phyloP scores from a whole-genome alignment of 1,284 basidiomycete genomes.

The Dichomitus squalens region DNA sequence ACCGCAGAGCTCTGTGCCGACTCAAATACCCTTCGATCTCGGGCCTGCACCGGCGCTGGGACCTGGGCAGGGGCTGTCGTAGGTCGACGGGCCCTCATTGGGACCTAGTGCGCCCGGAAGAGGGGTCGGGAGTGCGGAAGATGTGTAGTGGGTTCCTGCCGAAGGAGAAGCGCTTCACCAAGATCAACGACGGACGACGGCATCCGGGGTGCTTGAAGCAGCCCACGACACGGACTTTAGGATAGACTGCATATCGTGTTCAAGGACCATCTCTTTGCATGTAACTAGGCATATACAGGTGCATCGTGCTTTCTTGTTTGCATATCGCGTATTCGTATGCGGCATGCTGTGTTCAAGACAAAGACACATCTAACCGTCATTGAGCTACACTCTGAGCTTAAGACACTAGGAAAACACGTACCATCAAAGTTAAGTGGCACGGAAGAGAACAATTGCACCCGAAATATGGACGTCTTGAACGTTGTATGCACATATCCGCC shows the following conservation, averaged over 20 bases:
- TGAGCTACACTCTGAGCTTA: too few species aligned
- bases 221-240: neutral
- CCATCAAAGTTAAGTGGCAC: too few species aligned
- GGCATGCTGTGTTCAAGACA: neutral
- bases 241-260: neutral
- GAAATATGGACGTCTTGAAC: too few species aligned
- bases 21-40: constrained; percentile 10
- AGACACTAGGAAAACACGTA: too few species aligned
- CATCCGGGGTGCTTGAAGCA: neutral
- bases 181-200: too few species aligned
- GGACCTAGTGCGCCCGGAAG: neutral
- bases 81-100: neutral
- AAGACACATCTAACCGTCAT: too few species aligned
- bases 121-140: neutral
- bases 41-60: neutral
- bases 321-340: neutral
- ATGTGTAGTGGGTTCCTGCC: neutral
- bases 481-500: too few species aligned
- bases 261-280: neutral
- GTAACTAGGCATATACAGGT: neutral
- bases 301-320: constrained; percentile 1
- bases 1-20: neutral
- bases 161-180: too few species aligned
- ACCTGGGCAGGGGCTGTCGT: neutral
- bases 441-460: too few species aligned